phyloP scores from a whole-genome alignment of 768 basidiomycete genomes.

The Tricholoma bakamatsutake region DNA sequence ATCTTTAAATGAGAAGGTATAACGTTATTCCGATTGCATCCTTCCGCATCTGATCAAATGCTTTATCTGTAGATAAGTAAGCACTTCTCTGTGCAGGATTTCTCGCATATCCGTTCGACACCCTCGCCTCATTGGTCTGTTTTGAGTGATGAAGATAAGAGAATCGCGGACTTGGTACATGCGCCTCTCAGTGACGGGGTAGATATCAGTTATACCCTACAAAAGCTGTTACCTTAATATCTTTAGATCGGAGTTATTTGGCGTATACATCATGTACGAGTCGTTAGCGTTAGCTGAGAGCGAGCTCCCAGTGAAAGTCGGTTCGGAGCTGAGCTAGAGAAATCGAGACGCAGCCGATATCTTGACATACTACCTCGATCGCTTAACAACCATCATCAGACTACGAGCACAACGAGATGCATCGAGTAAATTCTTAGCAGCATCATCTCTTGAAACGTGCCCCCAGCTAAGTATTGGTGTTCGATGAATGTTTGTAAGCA shows the following conservation, averaged over 20 bases:
- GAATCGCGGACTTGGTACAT: background rate
- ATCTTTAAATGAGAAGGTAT: constrained; percentile 13
- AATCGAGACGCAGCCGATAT: too few species aligned
- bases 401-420: too few species aligned
- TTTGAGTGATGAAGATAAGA: constrained; percentile 11
- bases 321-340: too few species aligned
- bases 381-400: too few species aligned
- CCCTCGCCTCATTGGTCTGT: constrained; percentile 75
- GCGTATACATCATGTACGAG: too few species aligned
- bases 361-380: too few species aligned
- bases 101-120: constrained; percentile 73
- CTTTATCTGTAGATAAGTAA: constrained; percentile 24
- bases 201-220: background rate
- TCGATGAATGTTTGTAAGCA: too few species aligned
- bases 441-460: too few species aligned
- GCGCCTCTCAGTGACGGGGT: background rate
- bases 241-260: background rate
- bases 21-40: background rate
- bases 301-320: too few species aligned
- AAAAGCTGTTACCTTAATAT: background rate
- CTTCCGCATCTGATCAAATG: background rate
- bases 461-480: too few species aligned
- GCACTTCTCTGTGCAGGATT: constrained; percentile 65
- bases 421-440: too few species aligned
- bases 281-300: too few species aligned